Evolutionary conservation across 2,329 filamentous ascomycete genomes (phyloP).

Genomic region (Leptographium galeiforme): DNA sequence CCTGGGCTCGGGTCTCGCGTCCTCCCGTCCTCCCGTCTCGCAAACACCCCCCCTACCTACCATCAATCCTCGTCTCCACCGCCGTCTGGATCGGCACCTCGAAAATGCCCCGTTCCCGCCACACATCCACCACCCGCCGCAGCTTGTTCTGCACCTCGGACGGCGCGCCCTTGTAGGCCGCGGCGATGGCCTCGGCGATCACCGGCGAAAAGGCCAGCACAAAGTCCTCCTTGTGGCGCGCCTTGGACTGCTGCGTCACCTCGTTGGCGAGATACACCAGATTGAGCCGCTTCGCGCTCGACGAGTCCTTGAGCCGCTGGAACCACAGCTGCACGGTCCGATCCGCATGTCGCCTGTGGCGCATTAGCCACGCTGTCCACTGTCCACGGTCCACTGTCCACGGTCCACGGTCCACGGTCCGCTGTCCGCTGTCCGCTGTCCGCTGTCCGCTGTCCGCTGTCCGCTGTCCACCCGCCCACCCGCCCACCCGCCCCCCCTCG

Average conservation of each 20-base stretch:
- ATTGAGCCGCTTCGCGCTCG: constrained; percentile 74
- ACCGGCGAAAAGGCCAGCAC: constrained; percentile 81
- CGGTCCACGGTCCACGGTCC: neutral
- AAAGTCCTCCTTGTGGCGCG: constrained; percentile 84
- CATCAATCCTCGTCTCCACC: constrained; percentile 67
- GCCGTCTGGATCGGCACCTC: constrained; percentile 65
- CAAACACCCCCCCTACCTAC: too few relatives aligned
- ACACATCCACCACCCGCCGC: constrained; percentile 82
- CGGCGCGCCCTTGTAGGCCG: constrained; percentile 82
- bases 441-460: too few relatives aligned
- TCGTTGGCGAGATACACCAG: constrained; percentile 95
- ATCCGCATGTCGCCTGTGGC: constrained; percentile 69
- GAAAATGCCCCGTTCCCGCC: constrained; percentile 79
- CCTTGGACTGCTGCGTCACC: constrained; percentile 92
- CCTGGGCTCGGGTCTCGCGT: too few relatives aligned
- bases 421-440: too few relatives aligned
- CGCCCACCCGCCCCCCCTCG: too few relatives aligned
- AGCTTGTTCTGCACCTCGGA: constrained; percentile 81
- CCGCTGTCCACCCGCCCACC: neutral
- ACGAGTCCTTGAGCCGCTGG: constrained; percentile 75
- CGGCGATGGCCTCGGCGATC: constrained; percentile 76
- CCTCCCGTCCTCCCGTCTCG: too few relatives aligned
- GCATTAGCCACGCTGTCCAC: too few relatives aligned
- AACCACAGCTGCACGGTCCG: constrained; percentile 87
- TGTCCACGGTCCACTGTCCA: too few relatives aligned